Base-by-base conservation (phyloP, 148 eudicot genomes). In the Rhododendron vialii region DNA sequence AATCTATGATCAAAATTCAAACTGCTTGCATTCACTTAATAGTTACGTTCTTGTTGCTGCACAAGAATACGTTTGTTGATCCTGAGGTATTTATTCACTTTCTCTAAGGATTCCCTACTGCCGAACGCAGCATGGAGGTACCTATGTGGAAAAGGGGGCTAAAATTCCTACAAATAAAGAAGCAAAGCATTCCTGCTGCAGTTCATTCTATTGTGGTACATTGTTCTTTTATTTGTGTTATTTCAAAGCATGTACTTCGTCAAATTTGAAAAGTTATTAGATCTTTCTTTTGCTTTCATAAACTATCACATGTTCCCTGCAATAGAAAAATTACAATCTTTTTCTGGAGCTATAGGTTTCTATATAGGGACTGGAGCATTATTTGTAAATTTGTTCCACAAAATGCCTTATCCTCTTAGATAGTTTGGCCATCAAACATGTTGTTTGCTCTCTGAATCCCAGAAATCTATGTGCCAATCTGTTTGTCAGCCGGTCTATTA, bases 71-170 rank as follows among this genome's bases (percentile, higher is more conserved):
- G 18, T 48, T 88, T 84, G 88, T 96, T 95, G 95, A 96, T 95
- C 90, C 81, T 92, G 92, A 85, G 92, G 92, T 88, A 92, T 92
- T 93, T 86, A 90, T 92, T 93, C 86, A 90, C 93, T 92, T 92
- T 88, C 88, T 90, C 99, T 95, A 96, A 96, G 99, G 98, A 90
- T 95, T 93, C 95, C 94, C 91, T 93, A 92, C 95, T 97, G 92
- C 94, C 98, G 98, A 93, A 92, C 98, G 99, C 99, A 97, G 99
- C 99, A 91, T 94, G 98, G 98, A 97, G 90, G 87, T 93, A 88
- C 98, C 99, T 88, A 95, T 98, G 84, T 97, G 99, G 99, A 97
- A 89, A 93, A 93, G 98, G 84, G 93, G 94, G 90, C 94, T 97
- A 57, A 92, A 91, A 86, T 95, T 92, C 86, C 87, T 97, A 91